Evolutionary conservation across 306 rosid species (phyloP).

Genomic region (Betula pendula): DNA sequence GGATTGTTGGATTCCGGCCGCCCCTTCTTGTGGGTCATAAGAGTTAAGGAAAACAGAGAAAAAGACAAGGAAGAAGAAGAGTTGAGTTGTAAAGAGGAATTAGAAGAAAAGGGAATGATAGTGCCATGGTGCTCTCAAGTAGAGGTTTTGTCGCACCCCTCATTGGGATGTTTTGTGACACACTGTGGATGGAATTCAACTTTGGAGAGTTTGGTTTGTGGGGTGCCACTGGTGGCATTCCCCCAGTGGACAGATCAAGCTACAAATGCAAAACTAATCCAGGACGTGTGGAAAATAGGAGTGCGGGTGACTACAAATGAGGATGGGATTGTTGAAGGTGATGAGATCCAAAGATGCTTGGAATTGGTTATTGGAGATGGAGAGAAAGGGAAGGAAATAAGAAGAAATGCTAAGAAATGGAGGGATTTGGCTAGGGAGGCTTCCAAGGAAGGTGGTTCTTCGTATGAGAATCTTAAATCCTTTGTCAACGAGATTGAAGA

Average conservation of each 20-base stretch:
- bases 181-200: constrained; percentile 15
- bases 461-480: constrained; percentile 27
- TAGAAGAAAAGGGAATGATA: constrained; percentile 1
- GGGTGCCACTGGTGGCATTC: constrained; percentile 26
- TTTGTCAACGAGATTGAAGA: constrained; percentile 17
- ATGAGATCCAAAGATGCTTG: constrained; percentile 52
- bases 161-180: not conserved
- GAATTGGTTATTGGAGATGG: constrained; percentile 45
- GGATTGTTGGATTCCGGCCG: constrained; percentile 11
- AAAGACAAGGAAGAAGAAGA: constrained; percentile 8
- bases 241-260: constrained; percentile 22
- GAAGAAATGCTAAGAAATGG: constrained; percentile 44
- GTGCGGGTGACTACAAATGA: constrained; percentile 5
- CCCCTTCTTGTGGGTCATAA: constrained; percentile 31
- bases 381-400: constrained; percentile 32
- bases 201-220: constrained; percentile 16
- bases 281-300: constrained; percentile 5
- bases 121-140: constrained; percentile 2
- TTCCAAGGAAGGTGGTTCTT: constrained; percentile 46
- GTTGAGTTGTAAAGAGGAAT: constrained; percentile 22
- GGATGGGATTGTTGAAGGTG: constrained; percentile 10
- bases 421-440: constrained; percentile 41
- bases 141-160: constrained; percentile 3
- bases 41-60: not conserved
- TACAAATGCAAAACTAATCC: constrained; percentile 21